Conservation (phyloP, 495 filamentous ascomycete species). For the Lentithecium fluviatile region DNA sequence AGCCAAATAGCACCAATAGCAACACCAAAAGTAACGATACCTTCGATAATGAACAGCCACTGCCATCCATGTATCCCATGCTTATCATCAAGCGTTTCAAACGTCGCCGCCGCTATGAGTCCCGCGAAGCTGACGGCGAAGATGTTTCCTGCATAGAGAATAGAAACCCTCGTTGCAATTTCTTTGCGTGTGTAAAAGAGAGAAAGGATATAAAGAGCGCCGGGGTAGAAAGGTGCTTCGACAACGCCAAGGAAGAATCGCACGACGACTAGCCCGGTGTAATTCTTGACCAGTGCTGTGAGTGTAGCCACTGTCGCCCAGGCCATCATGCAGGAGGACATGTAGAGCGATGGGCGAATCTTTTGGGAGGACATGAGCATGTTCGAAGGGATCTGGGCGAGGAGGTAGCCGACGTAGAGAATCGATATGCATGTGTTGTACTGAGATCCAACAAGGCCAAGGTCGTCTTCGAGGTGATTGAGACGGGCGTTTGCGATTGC, state of each 20-base stretch:
- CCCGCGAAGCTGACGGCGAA: constrained; percentile 48
- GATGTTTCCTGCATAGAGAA: constrained; percentile 47
- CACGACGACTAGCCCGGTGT: constrained; percentile 45
- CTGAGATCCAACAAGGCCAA: not conserved
- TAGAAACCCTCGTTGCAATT: constrained; percentile 46
- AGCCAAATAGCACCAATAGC: constrained; percentile 42
- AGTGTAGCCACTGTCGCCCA: constrained; percentile 52
- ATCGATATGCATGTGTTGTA: constrained; percentile 1
- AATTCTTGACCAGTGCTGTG: constrained; percentile 48
- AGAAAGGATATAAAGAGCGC: constrained; percentile 49
- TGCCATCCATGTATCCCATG: constrained; percentile 14
- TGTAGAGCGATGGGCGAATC: constrained; percentile 20
- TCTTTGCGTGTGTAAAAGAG: constrained; percentile 55
- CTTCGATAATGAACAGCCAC: constrained; percentile 37
- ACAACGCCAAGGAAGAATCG: constrained; percentile 47
- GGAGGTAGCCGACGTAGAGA: constrained; percentile 11
- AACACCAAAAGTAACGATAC: constrained; percentile 47
- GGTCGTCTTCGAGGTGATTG: not conserved
- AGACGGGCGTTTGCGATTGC: not conserved
- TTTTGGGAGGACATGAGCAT: constrained; percentile 24
- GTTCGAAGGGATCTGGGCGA: constrained; percentile 23
- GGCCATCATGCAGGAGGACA: constrained; percentile 48
- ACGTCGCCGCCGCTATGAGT: constrained; percentile 45
- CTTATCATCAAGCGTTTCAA: constrained; percentile 33
- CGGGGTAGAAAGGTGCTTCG: constrained; percentile 54